These are phyloP conservation scores for Penicillium angulare DNA, from an alignment of 495 filamentous ascomycete genomes.

Conservation along the genomic window DNA sequence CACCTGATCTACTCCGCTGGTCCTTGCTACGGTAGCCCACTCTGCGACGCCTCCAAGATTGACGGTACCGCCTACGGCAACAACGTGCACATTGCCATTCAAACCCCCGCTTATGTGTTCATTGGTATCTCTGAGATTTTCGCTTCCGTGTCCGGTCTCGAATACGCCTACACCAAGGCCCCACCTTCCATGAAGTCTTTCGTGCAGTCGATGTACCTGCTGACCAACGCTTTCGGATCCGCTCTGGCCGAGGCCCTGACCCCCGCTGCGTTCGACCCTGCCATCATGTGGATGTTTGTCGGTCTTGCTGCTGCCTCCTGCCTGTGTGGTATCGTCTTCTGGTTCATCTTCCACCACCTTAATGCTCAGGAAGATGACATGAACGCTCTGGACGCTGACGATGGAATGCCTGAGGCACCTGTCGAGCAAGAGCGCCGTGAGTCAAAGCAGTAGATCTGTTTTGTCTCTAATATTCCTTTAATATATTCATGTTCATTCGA, in stretches of 20 bases:
- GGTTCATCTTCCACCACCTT: constrained; percentile 37
- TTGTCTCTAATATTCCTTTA: neutral
- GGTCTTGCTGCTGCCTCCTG: constrained; percentile 53
- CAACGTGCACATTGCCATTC: constrained; percentile 63
- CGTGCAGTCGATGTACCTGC: constrained; percentile 70
- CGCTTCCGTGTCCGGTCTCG: constrained; percentile 65
- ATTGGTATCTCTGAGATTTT: constrained; percentile 75
- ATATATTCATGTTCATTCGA: neutral
- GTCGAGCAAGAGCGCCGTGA: constrained; percentile 10
- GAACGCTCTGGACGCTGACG: constrained; percentile 47
- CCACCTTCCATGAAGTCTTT: constrained; percentile 81
- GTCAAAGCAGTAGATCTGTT: constrained; percentile 13
- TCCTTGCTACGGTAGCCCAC: constrained; percentile 46
- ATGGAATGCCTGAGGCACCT: constrained; percentile 20
- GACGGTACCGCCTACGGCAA: constrained; percentile 39
- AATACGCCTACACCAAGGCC: constrained; percentile 83
- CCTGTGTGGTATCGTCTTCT: constrained; percentile 46
- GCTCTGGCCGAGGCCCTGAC: constrained; percentile 71
- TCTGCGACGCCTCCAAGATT: constrained; percentile 30
- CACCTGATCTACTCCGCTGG: constrained; percentile 64
- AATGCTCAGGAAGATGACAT: constrained; percentile 47
- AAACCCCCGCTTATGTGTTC: constrained; percentile 67
- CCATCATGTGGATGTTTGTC: constrained; percentile 67
- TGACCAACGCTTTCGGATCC: constrained; percentile 69
- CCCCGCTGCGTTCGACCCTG: constrained; percentile 66